Base-by-base conservation (phyloP, 129 eudicot genomes). In the Lactuca saligna region DNA sequence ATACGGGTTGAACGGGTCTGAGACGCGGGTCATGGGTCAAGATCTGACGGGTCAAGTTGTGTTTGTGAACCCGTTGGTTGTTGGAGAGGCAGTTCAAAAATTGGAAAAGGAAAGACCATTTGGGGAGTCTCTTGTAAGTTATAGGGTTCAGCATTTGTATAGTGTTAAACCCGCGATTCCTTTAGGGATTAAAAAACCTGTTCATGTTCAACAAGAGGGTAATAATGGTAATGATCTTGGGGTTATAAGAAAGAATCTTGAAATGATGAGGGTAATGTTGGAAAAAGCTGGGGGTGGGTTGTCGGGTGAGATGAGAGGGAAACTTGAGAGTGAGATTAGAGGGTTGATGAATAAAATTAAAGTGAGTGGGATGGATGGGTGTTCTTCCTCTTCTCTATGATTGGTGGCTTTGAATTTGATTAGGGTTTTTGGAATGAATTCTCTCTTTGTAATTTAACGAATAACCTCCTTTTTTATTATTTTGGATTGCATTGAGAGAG, bases 181-280 rank as follows among this genome's bases (percentile, higher is more conserved):
- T 46, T 46, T 46, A 46, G 0, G n/a, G 56, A 15, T 48, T 57
- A 57, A 69, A 61, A 69, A 4, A 35, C 73, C 71, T 17, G 17
- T 49, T 14, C 50, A 55, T 5, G 74, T 20, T 75, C 79, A 41
- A 44, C 14, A 44, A 13, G 78, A 73, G 4, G 81, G 29, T 25
- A 25, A 25, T 25, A 25, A 79, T 73, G 66, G 71, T 4, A 85
- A 70, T 11, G 86, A 87, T 69, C 80, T 89, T 41, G 75, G 44
- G 17, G 62, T 20, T 4, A 82, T 92, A 11, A 86, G 71, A 70
- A 68, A 84, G 86, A 89, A 84, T 67, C 94, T 92, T 42, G 95
- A 92, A 82, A 63, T 76, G 82, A 92, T 92, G 98, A 88, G 78
- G 25, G 38, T 66, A 51, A 86, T 87, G 84, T 75, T 92, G 87